Base-by-base conservation (phyloP, 371 early-diverging fungal species). In the Apophysomyces trapeziformis region DNA sequence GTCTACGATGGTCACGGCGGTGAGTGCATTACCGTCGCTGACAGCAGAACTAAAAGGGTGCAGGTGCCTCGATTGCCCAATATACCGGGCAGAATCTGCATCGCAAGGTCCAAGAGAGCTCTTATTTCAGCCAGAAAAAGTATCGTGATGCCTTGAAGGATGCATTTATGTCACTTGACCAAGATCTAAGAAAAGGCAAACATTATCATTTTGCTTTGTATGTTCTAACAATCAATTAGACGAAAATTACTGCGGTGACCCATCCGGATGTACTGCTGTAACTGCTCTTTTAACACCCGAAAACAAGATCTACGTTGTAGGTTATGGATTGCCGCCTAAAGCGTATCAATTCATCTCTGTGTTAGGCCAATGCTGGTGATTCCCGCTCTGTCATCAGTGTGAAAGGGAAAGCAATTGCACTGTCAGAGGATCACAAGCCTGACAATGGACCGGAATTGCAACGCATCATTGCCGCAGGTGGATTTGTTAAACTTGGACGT, bases 1-100 rank as follows among this genome's bases (percentile, higher is more conserved):
- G 98, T 97, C 18, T 97, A 91, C 78, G 99, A 98, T 81, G 99
- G 99, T 7, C 99, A 98, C 74, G 99, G 98, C 71, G 99, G 95
- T 81, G 87, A 76, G 70, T 60, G 37, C 2, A 61, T 18, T 57
- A 37, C 44, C 38, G 11, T 7, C n/a, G 4, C 46, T 26, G 54
- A 18, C 11, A 57, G 21, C 18, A 21, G 57, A 36, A 14, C 11
- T 46, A 41, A 54, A 38, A 9, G 11, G 12, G 11, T 65, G 41
- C 64, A 91, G 91, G 96, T 12, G 73, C 83, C 26, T 84, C 80
- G 64, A 91, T 96, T 37, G 98, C 99, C 16, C 89, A 90, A 76
- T 96, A 90, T 72, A 88, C 93, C 26, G 98, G 97, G 35, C 82
- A 86, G 32, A 74, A 84, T 26, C 83, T 97, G 47, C 95, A 97